These are phyloP conservation scores for Tricharina praecox DNA, from an alignment of 495 filamentous ascomycete genomes.

Conservation along the genomic window DNA sequence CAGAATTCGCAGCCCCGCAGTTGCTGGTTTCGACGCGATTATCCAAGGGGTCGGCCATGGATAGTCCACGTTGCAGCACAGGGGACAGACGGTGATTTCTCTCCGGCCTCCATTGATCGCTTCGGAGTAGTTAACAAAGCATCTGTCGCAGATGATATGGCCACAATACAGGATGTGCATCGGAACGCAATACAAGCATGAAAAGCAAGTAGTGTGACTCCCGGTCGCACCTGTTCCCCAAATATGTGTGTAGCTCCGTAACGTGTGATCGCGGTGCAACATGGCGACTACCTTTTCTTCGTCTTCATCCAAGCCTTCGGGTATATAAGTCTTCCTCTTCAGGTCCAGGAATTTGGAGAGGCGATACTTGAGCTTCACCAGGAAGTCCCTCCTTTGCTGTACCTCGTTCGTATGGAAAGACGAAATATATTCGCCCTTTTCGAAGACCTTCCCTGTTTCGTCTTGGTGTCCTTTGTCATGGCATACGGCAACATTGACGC, in stretches of 20 bases:
- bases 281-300: background rate
- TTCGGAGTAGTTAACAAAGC: conserved; percentile 23
- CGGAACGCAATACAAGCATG: conserved; percentile 36
- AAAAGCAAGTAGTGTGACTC: conserved; percentile 37
- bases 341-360: background rate
- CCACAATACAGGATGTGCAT: conserved; percentile 41
- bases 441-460: conserved; percentile 17
- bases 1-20: conserved; percentile 37
- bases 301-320: background rate
- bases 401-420: background rate
- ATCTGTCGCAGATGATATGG: conserved; percentile 36
- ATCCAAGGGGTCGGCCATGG: conserved; percentile 29
- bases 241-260: background rate
- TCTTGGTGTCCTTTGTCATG: conserved; percentile 19
- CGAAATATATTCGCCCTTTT: background rate
- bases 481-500: conserved; percentile 12
- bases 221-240: background rate
- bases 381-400: background rate
- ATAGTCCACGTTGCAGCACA: conserved; percentile 23
- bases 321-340: background rate
- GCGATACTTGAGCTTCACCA: background rate
- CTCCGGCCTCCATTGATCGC: conserved; percentile 15
- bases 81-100: conserved; percentile 13
- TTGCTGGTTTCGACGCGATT: conserved; percentile 30
- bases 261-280: background rate